Evolutionary conservation across 179 eudicot species (phyloP), one percentile per base, ranked within the genome.

Genomic region (Beta macrorhiza): DNA sequence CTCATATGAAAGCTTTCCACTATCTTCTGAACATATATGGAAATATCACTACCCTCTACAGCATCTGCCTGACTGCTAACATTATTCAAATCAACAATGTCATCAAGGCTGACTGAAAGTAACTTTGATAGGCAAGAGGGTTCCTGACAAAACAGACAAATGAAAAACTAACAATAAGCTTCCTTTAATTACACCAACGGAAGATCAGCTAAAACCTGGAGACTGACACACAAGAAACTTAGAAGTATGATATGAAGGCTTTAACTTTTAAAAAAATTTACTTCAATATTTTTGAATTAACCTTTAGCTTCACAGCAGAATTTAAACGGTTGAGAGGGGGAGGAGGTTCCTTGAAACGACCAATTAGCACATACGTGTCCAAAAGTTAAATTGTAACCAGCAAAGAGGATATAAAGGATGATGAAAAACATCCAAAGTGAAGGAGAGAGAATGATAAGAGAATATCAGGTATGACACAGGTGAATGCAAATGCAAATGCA

Each of bases 101-200:
- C 77, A 78, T 86, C 90, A 67, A 85, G 22, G 77, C 52, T 84
- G 75, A 84, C 76, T 79, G 89, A 83, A 65, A 90, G 81, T 45
- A 76, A 76, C 85, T 87, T 86, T 72, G 84, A 67, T 32, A 87
- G 53, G 61, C 59, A 65, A 63, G 85, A 84, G 63, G 83, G 82
- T 80, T 87, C 98, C 99, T 94, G 84, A 75, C 37, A 7, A 75
- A 89, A 65, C 64, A 74, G 22, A 42, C 63, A 65, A 87, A 61
- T 58, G 63, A 78, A 77, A 79, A 52, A 49, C 58, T 10, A 47
- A 37, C 45, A 57, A 62, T 77, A 57, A 71, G 56, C 70, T 62
- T 63, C 44, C 82, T 78, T 74, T 80, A 52, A 11, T 74, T 76
- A 64, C 47, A 74, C 74, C 58, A 76, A 11, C 0, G 11, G 55